phyloP scores from a whole-genome alignment of 805 yeast genomes.

The Tetrapisispora nanseiensis region DNA sequence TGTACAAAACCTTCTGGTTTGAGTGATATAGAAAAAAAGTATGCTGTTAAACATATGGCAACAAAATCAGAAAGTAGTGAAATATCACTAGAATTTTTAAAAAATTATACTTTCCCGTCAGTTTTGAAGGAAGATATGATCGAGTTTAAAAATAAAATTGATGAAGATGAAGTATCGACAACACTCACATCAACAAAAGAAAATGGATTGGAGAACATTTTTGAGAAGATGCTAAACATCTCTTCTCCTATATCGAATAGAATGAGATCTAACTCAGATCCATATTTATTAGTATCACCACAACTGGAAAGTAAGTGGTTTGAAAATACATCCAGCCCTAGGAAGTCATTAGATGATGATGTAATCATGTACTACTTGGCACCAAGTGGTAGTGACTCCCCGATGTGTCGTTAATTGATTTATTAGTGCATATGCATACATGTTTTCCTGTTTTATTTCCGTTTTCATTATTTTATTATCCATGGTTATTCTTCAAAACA shows the following conservation, averaged over 20 bases:
- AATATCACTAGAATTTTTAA: constrained; percentile 18
- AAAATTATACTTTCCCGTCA: constrained; percentile 26
- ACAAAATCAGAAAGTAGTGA: constrained; percentile 9
- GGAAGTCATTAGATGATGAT: constrained; percentile 16
- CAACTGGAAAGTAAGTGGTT: constrained; percentile 12
- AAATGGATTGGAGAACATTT: background rate
- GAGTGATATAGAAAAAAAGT: constrained; percentile 13
- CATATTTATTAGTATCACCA: constrained; percentile 13
- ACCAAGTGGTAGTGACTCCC: constrained; percentile 18
- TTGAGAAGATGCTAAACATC: background rate
- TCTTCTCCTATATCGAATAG: background rate
- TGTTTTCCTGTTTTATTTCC: background rate
- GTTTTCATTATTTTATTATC: too few species aligned
- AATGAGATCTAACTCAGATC: constrained; percentile 13
- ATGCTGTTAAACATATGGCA: constrained; percentile 4
- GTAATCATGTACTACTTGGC: constrained; percentile 23
- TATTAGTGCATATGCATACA: too few species aligned
- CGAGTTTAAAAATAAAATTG: background rate
- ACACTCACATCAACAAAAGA: background rate
- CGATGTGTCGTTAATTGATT: constrained; percentile 2
- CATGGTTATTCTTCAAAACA: too few species aligned
- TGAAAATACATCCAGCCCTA: constrained; percentile 3
- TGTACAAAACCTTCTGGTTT: constrained; percentile 8
- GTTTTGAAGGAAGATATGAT: constrained; percentile 14
- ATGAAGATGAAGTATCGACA: background rate